A percentile compares a stretch with the other conserved stretches of the same genome.
phyloP scores from a whole-genome alignment of 2,329 filamentous ascomycete genomes.

The Talaromyces piceae region DNA sequence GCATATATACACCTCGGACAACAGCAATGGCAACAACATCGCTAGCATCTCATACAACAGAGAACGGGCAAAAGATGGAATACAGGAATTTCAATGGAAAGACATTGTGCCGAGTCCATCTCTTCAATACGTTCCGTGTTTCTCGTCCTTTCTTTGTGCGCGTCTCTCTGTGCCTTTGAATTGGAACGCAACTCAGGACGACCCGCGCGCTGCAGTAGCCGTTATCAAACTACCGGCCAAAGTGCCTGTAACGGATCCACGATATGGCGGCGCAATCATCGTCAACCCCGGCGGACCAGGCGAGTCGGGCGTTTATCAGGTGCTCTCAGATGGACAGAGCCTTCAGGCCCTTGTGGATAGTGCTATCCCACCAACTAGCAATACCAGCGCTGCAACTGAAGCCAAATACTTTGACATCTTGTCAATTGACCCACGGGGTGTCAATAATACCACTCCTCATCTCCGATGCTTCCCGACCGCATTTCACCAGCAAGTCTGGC shows the following conservation, averaged over 20 bases:
- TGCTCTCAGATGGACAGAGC: constrained; percentile 1
- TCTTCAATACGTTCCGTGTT: not conserved
- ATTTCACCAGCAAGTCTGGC: constrained; percentile 3
- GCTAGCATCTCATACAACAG: not conserved
- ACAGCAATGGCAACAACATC: not conserved
- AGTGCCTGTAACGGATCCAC: constrained; percentile 3
- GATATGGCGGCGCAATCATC: constrained; percentile 4
- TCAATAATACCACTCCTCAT: constrained; percentile 1
- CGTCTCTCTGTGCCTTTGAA: not conserved
- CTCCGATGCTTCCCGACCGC: constrained; percentile 3
- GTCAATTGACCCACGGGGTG: constrained; percentile 1
- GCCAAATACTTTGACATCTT: constrained; percentile 3
- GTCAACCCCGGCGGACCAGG: constrained; percentile 2
- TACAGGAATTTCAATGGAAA: not conserved
- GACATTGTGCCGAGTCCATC: constrained; percentile 1
- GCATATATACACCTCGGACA: not conserved
- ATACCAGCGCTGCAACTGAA: not conserved
- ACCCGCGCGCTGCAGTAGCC: not conserved
- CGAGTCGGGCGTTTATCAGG: constrained; percentile 2
- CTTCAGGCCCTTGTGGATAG: not conserved
- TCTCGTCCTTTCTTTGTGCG: constrained; percentile 1
- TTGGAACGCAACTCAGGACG: not conserved
- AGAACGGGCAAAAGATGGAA: not conserved
- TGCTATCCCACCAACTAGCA: not conserved
- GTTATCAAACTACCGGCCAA: constrained; percentile 3